Percentiles rank a stretch among this genome's conserved stretches.
Evolutionary conservation across 306 rosid species (phyloP).

Genomic region (Vicia villosa): DNA sequence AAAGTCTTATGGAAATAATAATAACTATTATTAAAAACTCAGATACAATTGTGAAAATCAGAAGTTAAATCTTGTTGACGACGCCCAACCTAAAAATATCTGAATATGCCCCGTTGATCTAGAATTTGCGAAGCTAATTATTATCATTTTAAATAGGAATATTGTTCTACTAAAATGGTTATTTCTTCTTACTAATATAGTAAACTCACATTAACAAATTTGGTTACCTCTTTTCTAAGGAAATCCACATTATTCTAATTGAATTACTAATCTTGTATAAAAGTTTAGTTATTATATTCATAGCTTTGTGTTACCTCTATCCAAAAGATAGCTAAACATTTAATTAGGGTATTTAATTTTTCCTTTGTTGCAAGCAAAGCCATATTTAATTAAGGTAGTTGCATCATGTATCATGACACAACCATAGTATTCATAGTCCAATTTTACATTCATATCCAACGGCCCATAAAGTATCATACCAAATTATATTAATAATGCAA

Average conservation of each 20-base stretch:
- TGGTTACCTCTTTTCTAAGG: background rate
- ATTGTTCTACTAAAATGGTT: no score
- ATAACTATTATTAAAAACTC: no score
- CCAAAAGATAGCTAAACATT: constrained; percentile 28
- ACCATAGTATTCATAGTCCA: constrained; percentile 35
- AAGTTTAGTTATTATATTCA: constrained; percentile 32
- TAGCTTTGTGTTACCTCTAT: constrained; percentile 1
- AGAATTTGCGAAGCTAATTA: no score
- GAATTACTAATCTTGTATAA: constrained; percentile 22
- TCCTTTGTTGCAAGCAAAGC: constrained; percentile 42
- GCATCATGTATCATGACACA: constrained; percentile 35
- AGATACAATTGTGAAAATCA: no score
- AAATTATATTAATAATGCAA: constrained; percentile 30
- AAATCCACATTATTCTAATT: constrained; percentile 35
- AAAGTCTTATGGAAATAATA: no score
- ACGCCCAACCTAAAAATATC: no score
- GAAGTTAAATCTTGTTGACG: no score
- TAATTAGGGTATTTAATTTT: constrained; percentile 27
- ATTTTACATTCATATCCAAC: constrained; percentile 34
- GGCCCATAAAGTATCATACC: constrained; percentile 37
- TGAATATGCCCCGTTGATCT: no score
- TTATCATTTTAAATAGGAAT: no score
- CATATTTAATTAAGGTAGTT: constrained; percentile 31
- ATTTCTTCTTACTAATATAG: no score
- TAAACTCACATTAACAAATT: no score